phyloP scores from a whole-genome alignment of 129 eudicot genomes.

The Rutidosis leptorrhynchoides region DNA sequence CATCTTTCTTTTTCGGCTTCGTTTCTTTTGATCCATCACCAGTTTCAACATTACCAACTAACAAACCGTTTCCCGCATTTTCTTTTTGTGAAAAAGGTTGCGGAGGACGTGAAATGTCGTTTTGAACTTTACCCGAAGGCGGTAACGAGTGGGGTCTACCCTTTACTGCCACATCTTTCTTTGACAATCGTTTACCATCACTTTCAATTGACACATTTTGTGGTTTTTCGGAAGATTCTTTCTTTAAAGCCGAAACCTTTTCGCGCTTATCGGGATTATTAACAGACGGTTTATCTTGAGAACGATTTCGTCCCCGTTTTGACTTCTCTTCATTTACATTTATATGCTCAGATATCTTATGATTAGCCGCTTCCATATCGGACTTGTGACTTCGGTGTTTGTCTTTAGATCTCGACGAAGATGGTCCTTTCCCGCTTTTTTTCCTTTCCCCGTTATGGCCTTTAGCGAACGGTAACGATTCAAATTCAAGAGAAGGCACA shows the following conservation, averaged over 20 bases:
- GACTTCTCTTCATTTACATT: no score
- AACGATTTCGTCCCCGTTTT: no score
- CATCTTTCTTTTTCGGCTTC: conserved; percentile 54
- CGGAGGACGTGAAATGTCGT: conserved; percentile 36
- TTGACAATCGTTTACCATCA: conserved; percentile 49
- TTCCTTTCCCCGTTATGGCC: conserved; percentile 34
- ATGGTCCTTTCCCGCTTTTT: conserved; percentile 54
- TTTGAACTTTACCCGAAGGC: conserved; percentile 60
- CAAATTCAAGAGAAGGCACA: conserved; percentile 34
- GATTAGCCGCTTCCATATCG: conserved; percentile 42
- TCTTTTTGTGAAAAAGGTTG: conserved; percentile 52
- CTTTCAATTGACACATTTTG: conserved; percentile 36
- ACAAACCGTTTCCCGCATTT: conserved; percentile 30
- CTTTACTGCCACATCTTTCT: conserved; percentile 48
- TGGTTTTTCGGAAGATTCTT: conserved; percentile 43
- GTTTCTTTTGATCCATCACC: conserved; percentile 39
- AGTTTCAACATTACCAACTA: conserved; percentile 40
- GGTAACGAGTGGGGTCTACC: conserved; percentile 62
- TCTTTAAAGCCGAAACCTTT: conserved; percentile 39
- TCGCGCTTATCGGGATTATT: conserved; percentile 44
- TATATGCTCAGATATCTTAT: conserved; percentile 41
- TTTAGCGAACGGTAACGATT: conserved; percentile 26
- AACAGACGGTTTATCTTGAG: conserved; percentile 43
- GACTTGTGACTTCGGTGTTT: conserved; percentile 45
- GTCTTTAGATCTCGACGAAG: conserved; percentile 70